Conservation (phyloP, 306 rosid genomes). For the Fragaria nilgerrensis region DNA sequence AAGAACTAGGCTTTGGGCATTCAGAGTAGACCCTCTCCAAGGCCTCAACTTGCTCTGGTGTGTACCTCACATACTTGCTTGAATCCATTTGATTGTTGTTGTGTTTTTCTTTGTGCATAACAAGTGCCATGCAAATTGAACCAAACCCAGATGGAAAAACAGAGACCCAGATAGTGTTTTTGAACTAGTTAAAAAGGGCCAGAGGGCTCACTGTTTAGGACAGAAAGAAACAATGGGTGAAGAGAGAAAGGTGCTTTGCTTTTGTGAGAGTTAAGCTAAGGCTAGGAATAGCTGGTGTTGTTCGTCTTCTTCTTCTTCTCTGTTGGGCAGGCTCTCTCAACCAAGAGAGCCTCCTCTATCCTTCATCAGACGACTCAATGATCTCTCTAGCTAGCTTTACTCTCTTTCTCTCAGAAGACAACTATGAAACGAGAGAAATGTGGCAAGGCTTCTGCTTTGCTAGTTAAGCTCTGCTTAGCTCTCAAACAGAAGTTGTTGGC, state of each 20-base stretch:
- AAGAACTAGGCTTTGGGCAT: slow-evolving; percentile 93
- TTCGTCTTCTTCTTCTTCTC: slow-evolving; percentile 46
- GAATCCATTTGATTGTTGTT: slow-evolving; percentile 56
- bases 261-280: slow-evolving; percentile 2
- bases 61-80: slow-evolving; percentile 88
- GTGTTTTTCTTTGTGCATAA: slow-evolving; percentile 55
- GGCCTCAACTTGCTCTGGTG: slow-evolving; percentile 96
- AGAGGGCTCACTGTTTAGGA: background rate
- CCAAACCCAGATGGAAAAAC: background rate
- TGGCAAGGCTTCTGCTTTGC: background rate
- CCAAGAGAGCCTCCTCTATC: slow-evolving; percentile 96
- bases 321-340: slow-evolving; percentile 83
- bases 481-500: background rate
- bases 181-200: background rate
- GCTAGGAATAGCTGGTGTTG: slow-evolving; percentile 13
- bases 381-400: background rate
- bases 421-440: background rate
- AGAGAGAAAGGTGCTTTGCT: slow-evolving; percentile 16
- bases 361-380: slow-evolving; percentile 54
- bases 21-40: slow-evolving; percentile 91
- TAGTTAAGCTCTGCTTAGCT: background rate
- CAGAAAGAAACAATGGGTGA: slow-evolving; percentile 7
- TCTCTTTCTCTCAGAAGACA: background rate
- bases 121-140: slow-evolving; percentile 56
- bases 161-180: background rate